Percentiles rank a stretch among this genome's conserved stretches.
phyloP scores from a whole-genome alignment of 805 yeast genomes.

The Sugiyamaella chiloensis region DNA sequence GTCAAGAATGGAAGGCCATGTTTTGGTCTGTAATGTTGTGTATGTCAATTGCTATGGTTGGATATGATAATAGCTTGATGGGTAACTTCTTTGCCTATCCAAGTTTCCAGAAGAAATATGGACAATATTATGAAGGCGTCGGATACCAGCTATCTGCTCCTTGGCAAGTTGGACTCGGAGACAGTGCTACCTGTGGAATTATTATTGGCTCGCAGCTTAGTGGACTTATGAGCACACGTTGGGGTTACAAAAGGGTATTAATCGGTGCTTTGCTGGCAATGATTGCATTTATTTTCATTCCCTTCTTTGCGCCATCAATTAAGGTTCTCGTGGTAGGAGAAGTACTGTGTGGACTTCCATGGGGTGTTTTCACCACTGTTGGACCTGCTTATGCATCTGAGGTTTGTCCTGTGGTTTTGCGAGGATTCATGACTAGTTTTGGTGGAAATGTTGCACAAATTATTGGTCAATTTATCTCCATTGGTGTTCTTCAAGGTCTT shows the following conservation, averaged over 20 bases:
- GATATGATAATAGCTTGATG: conserved; percentile 41
- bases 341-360: conserved; percentile 39
- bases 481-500: conserved; percentile 47
- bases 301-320: conserved; percentile 42
- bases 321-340: conserved; percentile 37
- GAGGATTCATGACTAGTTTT: conserved; percentile 41
- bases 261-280: conserved; percentile 33
- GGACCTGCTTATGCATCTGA: conserved; percentile 53
- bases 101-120: conserved; percentile 41
- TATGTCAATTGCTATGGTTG: conserved; percentile 46
- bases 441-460: conserved; percentile 40
- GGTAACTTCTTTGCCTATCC: conserved; percentile 44
- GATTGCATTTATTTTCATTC: conserved; percentile 37
- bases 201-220: conserved; percentile 41
- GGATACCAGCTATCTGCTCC: conserved; percentile 37
- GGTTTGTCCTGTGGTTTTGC: conserved; percentile 48
- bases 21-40: conserved; percentile 46
- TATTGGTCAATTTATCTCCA: conserved; percentile 50
- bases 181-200: conserved; percentile 31
- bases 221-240: conserved; percentile 41
- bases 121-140: conserved; percentile 26
- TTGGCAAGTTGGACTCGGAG: conserved; percentile 40
- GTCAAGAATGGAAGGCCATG: conserved; percentile 33
- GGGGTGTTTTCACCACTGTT: conserved; percentile 52
- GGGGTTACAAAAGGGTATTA: conserved; percentile 43